These are phyloP conservation scores for Penicillium brevicompactum DNA, from an alignment of 2,329 filamentous ascomycete species.

Conservation along the genomic window DNA sequence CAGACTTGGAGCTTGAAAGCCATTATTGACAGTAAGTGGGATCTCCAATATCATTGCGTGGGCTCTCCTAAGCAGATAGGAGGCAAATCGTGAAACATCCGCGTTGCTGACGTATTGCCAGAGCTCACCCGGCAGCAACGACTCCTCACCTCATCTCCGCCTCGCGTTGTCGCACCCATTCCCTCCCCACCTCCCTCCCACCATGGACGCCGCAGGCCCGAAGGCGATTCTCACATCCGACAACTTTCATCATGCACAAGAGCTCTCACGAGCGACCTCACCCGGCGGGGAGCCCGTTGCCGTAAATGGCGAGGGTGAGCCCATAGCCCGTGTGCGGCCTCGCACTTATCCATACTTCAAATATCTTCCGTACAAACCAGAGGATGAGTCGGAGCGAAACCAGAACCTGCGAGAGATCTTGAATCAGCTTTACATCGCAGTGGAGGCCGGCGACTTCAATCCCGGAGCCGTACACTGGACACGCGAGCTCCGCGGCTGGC, in stretches of 20 bases:
- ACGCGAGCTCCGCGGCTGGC: constrained; percentile 90
- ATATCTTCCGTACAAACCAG: constrained; percentile 85
- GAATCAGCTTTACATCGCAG: constrained; percentile 87
- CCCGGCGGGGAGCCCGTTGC: constrained; percentile 62
- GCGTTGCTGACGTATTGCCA: constrained; percentile 29
- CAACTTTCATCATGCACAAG: constrained; percentile 54
- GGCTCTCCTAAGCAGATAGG: neutral
- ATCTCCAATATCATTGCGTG: neutral
- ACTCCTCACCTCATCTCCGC: constrained; percentile 24
- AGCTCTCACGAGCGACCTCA: constrained; percentile 82
- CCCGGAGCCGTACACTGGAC: constrained; percentile 97
- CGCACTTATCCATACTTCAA: constrained; percentile 92
- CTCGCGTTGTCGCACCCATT: constrained; percentile 18
- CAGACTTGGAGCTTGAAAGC: constrained; percentile 18
- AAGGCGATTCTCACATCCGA: constrained; percentile 41
- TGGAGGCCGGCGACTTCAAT: constrained; percentile 90
- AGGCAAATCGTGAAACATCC: neutral
- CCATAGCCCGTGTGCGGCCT: constrained; percentile 71
- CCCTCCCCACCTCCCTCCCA: constrained; percentile 15
- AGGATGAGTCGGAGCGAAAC: constrained; percentile 76
- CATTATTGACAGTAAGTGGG: constrained; percentile 24
- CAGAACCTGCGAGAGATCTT: constrained; percentile 82
- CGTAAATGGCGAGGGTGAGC: constrained; percentile 56
- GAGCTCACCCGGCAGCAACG: constrained; percentile 29
- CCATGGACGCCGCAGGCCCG: constrained; percentile 39